phyloP scores from a whole-genome alignment of 2,329 filamentous ascomycete species.

The Botrytis galanthina region DNA sequence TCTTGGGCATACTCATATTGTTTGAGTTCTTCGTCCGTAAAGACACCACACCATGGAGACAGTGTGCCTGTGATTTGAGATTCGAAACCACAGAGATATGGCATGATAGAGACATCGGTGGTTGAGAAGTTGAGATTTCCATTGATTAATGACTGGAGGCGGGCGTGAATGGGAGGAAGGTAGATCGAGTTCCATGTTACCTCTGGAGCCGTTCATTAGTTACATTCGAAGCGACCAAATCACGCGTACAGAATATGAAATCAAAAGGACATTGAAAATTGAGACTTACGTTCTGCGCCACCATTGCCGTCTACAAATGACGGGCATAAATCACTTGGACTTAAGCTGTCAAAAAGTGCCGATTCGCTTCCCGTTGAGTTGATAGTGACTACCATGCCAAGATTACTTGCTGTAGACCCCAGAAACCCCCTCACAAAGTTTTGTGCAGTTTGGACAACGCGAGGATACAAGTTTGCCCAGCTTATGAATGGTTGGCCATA shows the following conservation, averaged over 20 bases:
- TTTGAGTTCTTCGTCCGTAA: conserved; percentile 59
- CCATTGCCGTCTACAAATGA: conserved; percentile 55
- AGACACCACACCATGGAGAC: conserved; percentile 62
- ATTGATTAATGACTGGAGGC: not conserved
- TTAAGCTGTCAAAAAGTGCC: conserved; percentile 60
- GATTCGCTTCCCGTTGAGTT: conserved; percentile 52
- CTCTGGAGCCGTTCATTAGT: not conserved
- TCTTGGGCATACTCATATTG: conserved; percentile 68
- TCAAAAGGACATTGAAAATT: not conserved
- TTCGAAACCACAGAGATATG: conserved; percentile 71
- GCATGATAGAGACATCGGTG: conserved; percentile 56
- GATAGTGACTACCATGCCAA: conserved; percentile 57
- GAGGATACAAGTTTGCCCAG: conserved; percentile 65
- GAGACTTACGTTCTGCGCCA: conserved; percentile 40
- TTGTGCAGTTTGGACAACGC: conserved; percentile 60
- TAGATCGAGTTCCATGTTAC: conserved; percentile 12
- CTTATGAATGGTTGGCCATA: conserved; percentile 50
- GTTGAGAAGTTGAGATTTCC: conserved; percentile 55
- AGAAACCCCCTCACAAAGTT: conserved; percentile 62
- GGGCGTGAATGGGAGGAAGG: conserved; percentile 10
- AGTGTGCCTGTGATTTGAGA: conserved; percentile 61
- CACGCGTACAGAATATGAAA: too few species aligned
- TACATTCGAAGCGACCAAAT: not conserved
- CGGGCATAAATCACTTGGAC: conserved; percentile 61
- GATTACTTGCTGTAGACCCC: conserved; percentile 51